Conservation (phyloP, 2,329 filamentous ascomycete genomes). For the Aspergillus uvarum region DNA sequence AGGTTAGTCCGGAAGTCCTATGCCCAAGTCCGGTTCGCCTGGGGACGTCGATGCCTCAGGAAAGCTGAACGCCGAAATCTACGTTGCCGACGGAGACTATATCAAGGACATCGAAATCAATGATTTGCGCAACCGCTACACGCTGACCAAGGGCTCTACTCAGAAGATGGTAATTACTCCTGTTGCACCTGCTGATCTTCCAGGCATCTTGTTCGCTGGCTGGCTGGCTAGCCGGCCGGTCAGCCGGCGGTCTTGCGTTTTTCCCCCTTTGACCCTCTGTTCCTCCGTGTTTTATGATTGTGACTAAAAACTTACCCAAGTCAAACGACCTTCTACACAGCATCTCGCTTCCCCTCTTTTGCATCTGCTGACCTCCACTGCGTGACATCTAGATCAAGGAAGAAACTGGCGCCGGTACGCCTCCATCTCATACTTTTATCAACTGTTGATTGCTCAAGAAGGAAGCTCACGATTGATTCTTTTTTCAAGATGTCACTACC, state of each 20-base stretch:
- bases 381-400: conserved; percentile 98
- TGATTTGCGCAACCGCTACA: conserved; percentile 92
- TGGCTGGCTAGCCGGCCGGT: conserved; percentile 31
- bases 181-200: conserved; percentile 67
- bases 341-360: conserved; percentile 63
- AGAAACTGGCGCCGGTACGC: conserved; percentile 99
- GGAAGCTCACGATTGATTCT: conserved; percentile 59
- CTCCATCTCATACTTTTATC: conserved; percentile 48
- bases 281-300: conserved; percentile 49
- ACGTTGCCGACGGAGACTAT: conserved; percentile 93
- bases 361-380: conserved; percentile 89
- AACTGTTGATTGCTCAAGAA: conserved; percentile 50
- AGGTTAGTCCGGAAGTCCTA: conserved; percentile 50
- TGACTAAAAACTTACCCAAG: conserved; percentile 67
- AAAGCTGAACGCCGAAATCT: conserved; percentile 80
- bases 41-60: conserved; percentile 49
- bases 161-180: conserved; percentile 99
- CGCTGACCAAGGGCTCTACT: conserved; percentile 92
- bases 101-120: conserved; percentile 99
- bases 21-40: conserved; percentile 56
- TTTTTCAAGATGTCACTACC: conserved; percentile 91
- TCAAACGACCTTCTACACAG: conserved; percentile 56
- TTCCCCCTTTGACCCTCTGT: conserved; percentile 34
- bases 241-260: conserved; percentile 36
- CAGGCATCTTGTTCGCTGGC: conserved; percentile 45